Evolutionary conservation across 352 stramenopile species (phyloP).

Genomic region (Globisporangium paddicum): DNA sequence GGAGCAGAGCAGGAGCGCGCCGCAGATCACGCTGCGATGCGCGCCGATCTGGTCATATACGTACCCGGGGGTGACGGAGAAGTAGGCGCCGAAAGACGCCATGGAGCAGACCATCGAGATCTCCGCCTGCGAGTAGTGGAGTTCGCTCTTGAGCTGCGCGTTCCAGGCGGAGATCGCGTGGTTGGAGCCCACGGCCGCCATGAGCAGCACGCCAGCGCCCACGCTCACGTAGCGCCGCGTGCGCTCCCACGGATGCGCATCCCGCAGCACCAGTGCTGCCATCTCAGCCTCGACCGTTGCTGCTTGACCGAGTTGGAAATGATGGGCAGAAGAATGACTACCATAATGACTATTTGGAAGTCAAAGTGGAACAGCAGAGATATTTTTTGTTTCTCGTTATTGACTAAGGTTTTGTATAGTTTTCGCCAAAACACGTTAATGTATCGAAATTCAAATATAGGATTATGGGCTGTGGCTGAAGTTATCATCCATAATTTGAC

Average conservation of each 20-base stretch:
- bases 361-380: too few species aligned
- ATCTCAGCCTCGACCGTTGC: not conserved
- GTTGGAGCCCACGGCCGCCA: slow-evolving; percentile 59
- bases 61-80: slow-evolving; percentile 58
- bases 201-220: slow-evolving; percentile 44
- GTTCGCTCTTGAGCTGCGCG: slow-evolving; percentile 44
- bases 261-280: not conserved
- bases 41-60: slow-evolving; percentile 66
- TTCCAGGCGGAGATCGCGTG: slow-evolving; percentile 81
- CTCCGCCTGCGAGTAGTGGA: slow-evolving; percentile 63
- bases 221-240: slow-evolving; percentile 44
- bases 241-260: slow-evolving; percentile 5
- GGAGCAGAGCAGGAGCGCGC: slow-evolving; percentile 26
- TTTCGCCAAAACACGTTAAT: too few species aligned
- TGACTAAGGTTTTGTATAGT: too few species aligned
- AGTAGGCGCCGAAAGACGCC: slow-evolving; percentile 76
- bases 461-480: too few species aligned
- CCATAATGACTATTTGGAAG: too few species aligned
- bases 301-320: not conserved
- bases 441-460: too few species aligned
- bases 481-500: too few species aligned
- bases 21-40: slow-evolving; percentile 49
- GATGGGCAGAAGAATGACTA: too few species aligned
- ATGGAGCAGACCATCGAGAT: slow-evolving; percentile 79
- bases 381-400: too few species aligned